Base-by-base conservation (phyloP, 1,284 basidiomycete species). In the Cutaneotrichosporon cutaneum region DNA sequence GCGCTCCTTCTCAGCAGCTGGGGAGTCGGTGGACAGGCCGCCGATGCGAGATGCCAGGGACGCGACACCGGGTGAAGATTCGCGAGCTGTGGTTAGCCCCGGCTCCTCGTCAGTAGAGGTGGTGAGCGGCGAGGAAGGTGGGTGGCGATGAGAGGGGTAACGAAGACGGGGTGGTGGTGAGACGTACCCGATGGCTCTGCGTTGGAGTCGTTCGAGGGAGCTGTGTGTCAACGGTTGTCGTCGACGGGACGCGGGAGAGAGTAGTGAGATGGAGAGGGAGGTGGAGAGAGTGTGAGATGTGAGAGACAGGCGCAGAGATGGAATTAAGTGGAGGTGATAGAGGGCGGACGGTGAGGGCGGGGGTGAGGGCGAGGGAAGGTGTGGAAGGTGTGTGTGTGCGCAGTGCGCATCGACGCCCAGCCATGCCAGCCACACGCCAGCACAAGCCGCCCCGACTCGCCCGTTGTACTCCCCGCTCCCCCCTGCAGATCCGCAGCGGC, bases 31-130 rank as follows among this genome's bases (percentile, higher is more conserved):
- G 16, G 71, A 67, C 24, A 77, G 65, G 33, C 71, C 76, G 21
- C 70, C 70, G 68, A 77, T 73, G 7, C 74, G 65, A 9, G 70
- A 72, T 2, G 69, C 64, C 16, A 77, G 71, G 3, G 73, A 73
- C 18, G 71, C 70, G 10, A 72, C 69, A 3, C 56, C 63, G 2
- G 70, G 68, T 13, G 61, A 62, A 57, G 69, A 68, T n/a, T 67
- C 67, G 48, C 61, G 53, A 26, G 57, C 62, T 56, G 60, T 22
- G 22, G 65, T 56, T 32, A 66, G 54, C 21, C 13, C 18, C n/a
- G n/a, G 11, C 24, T 21, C 11, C 18, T 22, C 14, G 4, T 11
- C 4, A 26, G 18, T 39, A 16, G 21, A 45, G 35, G 24, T 21
- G 24, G 44, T 39, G 30, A 44, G 24, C 13, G 13, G 22, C 13